phyloP scores from a whole-genome alignment of 768 basidiomycete species.

The Lactifluus volemus region DNA sequence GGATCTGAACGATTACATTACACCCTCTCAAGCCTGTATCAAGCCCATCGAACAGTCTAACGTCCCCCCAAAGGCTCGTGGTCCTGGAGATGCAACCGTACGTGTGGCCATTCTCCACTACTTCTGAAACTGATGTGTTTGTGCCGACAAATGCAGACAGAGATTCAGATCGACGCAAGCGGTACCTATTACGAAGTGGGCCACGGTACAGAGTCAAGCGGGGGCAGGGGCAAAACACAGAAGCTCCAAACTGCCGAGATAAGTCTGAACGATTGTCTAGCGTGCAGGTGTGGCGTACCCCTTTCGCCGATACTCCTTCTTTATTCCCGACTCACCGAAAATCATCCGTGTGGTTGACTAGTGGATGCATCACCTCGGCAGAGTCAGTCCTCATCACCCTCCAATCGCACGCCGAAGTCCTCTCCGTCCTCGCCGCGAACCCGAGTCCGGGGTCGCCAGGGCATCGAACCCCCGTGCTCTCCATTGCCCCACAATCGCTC shows the following conservation, averaged over 20 bases:
- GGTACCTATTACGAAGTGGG: constrained; percentile 85
- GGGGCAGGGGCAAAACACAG: constrained; percentile 24
- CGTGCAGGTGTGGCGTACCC: constrained; percentile 66
- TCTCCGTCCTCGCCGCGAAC: constrained; percentile 63
- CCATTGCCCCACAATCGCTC: constrained; percentile 84
- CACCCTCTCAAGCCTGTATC: constrained; percentile 94
- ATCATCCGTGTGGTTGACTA: constrained; percentile 24
- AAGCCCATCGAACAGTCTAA: constrained; percentile 73
- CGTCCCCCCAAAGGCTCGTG: constrained; percentile 27
- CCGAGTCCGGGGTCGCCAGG: constrained; percentile 29
- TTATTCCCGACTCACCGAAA: background rate
- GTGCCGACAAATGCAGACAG: constrained; percentile 53
- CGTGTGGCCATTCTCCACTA: constrained; percentile 14
- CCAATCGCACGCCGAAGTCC: constrained; percentile 90
- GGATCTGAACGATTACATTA: constrained; percentile 95
- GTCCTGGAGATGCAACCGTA: constrained; percentile 37
- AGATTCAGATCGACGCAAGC: constrained; percentile 79
- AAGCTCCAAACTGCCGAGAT: constrained; percentile 93
- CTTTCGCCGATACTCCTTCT: background rate
- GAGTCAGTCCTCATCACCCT: constrained; percentile 95
- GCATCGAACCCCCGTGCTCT: constrained; percentile 59
- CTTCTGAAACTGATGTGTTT: constrained; percentile 19
- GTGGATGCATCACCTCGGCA: constrained; percentile 97
- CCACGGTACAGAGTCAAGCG: constrained; percentile 17
- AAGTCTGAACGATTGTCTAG: constrained; percentile 93